These are phyloP conservation scores for Aspergillus sojae DNA, from an alignment of 2,329 filamentous ascomycete species.

Conservation along the genomic window DNA sequence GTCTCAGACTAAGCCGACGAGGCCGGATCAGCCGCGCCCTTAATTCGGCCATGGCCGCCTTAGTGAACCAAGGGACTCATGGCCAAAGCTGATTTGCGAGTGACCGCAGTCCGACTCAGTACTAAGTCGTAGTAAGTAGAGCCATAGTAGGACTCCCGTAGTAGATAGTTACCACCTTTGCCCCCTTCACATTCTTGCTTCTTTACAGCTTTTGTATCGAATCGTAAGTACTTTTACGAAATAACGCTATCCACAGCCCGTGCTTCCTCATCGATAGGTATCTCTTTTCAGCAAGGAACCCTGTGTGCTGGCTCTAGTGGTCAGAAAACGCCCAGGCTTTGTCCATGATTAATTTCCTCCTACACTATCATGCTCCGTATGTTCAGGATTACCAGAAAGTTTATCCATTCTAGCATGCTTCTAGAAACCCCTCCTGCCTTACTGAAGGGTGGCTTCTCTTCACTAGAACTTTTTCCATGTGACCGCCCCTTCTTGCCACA, in stretches of 20 bases:
- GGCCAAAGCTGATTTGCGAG: not conserved
- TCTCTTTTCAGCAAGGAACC: not conserved
- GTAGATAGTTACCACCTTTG: not conserved
- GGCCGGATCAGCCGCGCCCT: conserved; percentile 18
- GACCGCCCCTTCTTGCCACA: conserved; percentile 8
- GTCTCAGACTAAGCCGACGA: conserved; percentile 14
- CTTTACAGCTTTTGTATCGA: not conserved
- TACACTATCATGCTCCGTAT: not conserved
- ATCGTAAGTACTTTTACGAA: not conserved
- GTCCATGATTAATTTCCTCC: no score
- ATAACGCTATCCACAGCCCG: not conserved
- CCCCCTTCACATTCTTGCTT: not conserved
- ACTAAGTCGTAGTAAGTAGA: not conserved
- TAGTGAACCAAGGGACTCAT: not conserved
- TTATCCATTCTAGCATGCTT: conserved; percentile 16
- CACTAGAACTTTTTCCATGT: conserved; percentile 9
- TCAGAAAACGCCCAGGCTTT: not conserved
- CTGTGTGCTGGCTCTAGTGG: not conserved
- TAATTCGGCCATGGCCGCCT: conserved; percentile 9
- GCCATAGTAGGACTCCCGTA: not conserved
- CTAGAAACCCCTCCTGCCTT: conserved; percentile 14
- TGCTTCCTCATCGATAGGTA: not conserved
- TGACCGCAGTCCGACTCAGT: not conserved
- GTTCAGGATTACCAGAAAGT: not conserved
- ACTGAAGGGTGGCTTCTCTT: not conserved